Percentiles rank a stretch among this genome's conserved stretches.
phyloP scores from a whole-genome alignment of 106 monocot genomes.

The Amphibolis antarctica region DNA sequence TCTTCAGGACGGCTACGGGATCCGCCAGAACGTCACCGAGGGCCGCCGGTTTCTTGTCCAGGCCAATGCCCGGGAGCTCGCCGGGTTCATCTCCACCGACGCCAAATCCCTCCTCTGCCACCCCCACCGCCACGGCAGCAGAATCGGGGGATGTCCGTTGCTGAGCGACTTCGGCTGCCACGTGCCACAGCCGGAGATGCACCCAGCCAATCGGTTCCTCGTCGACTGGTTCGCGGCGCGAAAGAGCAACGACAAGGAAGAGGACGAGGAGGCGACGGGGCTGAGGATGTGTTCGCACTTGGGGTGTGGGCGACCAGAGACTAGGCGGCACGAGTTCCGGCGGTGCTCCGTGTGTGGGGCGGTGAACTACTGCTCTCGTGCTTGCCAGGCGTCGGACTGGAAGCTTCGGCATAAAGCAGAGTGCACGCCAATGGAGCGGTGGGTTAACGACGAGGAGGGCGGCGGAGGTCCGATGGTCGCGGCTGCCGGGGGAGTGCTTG shows the following conservation, averaged over 20 bases:
- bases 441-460: neutral
- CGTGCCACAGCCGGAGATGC: slow-evolving; percentile 8
- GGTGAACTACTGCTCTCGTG: slow-evolving; percentile 29
- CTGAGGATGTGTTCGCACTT: slow-evolving; percentile 26
- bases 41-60: slow-evolving; percentile 45
- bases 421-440: slow-evolving; percentile 3
- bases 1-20: slow-evolving; percentile 78
- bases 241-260: neutral
- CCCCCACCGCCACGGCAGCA: neutral
- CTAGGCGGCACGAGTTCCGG: slow-evolving; percentile 27
- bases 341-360: slow-evolving; percentile 26
- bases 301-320: slow-evolving; percentile 38
- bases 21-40: slow-evolving; percentile 33
- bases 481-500: neutral
- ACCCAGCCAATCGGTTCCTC: slow-evolving; percentile 36
- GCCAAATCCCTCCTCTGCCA: neutral
- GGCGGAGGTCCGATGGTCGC: neutral
- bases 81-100: slow-evolving; percentile 3
- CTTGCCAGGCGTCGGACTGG: slow-evolving; percentile 19
- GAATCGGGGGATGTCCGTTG: slow-evolving; percentile 6
- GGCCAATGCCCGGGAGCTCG: slow-evolving; percentile 36
- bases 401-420: slow-evolving; percentile 12
- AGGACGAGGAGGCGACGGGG: neutral
- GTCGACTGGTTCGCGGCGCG: slow-evolving; percentile 29
- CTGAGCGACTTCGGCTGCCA: slow-evolving; percentile 17